Evolutionary conservation across 179 eudicot species (phyloP).

Genomic region (Beta corolliflora): DNA sequence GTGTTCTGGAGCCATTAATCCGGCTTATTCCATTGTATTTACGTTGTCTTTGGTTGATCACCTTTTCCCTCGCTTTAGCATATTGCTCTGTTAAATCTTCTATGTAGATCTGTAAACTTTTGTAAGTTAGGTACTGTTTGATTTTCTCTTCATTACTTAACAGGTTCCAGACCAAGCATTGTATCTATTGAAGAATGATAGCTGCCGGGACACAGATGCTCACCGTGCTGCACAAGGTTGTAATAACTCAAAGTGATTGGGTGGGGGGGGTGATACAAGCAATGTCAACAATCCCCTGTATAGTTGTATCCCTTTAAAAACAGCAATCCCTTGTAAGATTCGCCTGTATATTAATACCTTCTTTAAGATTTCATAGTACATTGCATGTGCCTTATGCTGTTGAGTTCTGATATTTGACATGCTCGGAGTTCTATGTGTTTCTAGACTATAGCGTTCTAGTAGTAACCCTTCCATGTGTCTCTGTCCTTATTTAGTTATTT

Average conservation of each 20-base stretch:
- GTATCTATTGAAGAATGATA: conserved; percentile 5
- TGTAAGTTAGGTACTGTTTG: background rate
- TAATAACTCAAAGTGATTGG: background rate
- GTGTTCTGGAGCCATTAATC: background rate
- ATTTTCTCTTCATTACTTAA: background rate
- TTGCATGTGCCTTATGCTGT: background rate
- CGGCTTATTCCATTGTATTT: background rate
- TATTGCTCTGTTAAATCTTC: background rate
- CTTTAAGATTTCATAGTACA: conserved; percentile 1
- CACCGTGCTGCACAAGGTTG: background rate
- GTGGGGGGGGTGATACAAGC: background rate
- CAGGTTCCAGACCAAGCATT: conserved; percentile 19
- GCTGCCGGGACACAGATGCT: background rate
- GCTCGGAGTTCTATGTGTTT: background rate
- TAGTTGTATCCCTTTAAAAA: too few species aligned
- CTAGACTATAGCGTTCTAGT: background rate
- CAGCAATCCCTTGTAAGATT: conserved; percentile 4
- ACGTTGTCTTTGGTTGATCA: background rate
- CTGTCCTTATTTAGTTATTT: background rate
- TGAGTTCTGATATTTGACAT: background rate
- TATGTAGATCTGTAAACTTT: background rate
- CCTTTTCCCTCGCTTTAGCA: background rate
- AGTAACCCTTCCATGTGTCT: background rate
- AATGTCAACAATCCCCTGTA: conserved; percentile 6
- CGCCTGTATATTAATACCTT: background rate